Evolutionary conservation across 1,139 yeast species (phyloP).

Genomic region (Casaregolazyma lundiana): DNA sequence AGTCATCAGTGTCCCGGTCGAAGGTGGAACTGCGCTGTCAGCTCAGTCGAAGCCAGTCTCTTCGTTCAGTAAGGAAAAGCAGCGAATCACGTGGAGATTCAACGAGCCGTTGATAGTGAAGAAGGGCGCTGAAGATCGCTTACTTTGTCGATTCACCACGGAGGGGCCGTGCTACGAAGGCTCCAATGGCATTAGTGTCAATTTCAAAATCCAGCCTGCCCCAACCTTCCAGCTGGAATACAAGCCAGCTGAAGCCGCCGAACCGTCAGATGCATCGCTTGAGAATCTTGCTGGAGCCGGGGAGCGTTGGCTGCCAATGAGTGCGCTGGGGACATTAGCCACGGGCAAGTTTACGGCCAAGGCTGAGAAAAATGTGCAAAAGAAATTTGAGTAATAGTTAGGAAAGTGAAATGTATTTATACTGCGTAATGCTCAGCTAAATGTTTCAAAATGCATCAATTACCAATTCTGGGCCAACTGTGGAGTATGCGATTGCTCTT

Average conservation of each 20-base stretch:
- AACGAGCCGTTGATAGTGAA: conserved; percentile 48
- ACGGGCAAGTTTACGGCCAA: conserved; percentile 23
- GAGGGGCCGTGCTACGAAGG: conserved; percentile 32
- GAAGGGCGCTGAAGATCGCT: conserved; percentile 58
- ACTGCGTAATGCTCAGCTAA: background rate
- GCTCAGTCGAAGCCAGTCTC: conserved; percentile 92
- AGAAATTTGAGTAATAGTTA: conserved; percentile 6
- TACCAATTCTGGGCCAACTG: conserved; percentile 11
- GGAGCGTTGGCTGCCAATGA: conserved; percentile 18
- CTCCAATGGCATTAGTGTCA: conserved; percentile 30
- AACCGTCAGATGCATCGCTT: conserved; percentile 3
- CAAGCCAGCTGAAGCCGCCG: conserved; percentile 1
- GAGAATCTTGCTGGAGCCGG: conserved; percentile 9
- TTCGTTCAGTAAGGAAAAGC: conserved; percentile 76
- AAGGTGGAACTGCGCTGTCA: conserved; percentile 49
- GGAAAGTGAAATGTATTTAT: background rate
- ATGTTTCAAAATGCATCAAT: conserved; percentile 1
- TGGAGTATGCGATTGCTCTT: conserved; percentile 44
- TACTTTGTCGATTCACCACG: conserved; percentile 37
- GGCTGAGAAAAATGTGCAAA: conserved; percentile 24
- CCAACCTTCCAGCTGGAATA: conserved; percentile 11
- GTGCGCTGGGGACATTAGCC: conserved; percentile 16
- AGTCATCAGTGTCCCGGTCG: conserved; percentile 54
- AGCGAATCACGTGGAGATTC: conserved; percentile 81
- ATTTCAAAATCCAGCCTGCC: conserved; percentile 19